Base-by-base conservation (phyloP, 2,329 filamentous ascomycete genomes). In the Aspergillus sp. region DNA sequence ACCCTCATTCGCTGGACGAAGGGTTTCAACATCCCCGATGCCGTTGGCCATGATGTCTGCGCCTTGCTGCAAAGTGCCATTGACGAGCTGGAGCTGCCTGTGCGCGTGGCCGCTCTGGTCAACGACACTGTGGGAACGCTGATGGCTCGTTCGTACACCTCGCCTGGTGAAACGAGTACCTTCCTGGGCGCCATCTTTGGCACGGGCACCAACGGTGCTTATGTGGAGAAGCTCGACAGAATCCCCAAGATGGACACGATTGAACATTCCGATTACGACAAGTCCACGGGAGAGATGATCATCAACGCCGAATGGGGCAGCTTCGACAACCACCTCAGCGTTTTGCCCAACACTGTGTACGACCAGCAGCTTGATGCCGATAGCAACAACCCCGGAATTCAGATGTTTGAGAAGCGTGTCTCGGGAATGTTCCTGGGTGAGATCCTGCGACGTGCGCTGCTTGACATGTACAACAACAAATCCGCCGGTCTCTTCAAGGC, bases 331-430 rank as follows among this genome's bases (percentile, higher is more conserved):
- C 86, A 90, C 68, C 86, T 98, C 65, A 91, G 89, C 67, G 90
- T 96, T 20, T 83, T 99, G 46, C 95, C 94, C 50, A 89, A 87
- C 69, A 98, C 94, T 0, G 80, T 86, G 0, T 98, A 92, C 79
- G 95, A 99, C 73, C 79, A 82, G 53, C 84, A 87, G 58, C 83
- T 99, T 24, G 94, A 99, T 76, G 80, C 81, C 58, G 86, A 89
- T 61, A 95, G 89, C 65, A 87, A 91, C 68, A 98, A 99, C 77
- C 94, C 93, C 0, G 95, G 95, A 26, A 87, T 96, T 62, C 95
- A 99, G 74, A 96, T 98, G 91, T 99, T 98, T 72, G 95, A 99
- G 81, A 99, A 99, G 84, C 90, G 94, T 52, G 90, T 99, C 16
- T 96, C 92, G 0, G 95, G 95, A 74, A 98, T 99, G 94, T 99